Conservation (phyloP, 495 filamentous ascomycete genomes). For the Annulohypoxylon stygium region DNA sequence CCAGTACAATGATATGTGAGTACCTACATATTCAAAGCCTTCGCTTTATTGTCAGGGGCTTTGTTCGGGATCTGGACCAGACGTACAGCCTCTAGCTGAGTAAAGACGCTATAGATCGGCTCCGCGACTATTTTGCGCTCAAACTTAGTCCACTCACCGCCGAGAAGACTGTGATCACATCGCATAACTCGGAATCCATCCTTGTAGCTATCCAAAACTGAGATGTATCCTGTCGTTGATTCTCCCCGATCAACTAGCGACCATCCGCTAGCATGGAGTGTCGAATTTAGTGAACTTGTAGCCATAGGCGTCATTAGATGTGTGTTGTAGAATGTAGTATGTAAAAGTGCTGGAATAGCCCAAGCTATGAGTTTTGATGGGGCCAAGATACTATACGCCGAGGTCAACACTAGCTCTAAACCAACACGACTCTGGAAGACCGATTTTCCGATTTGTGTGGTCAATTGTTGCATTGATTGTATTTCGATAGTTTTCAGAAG, state of each 20-base stretch:
- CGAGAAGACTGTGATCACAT: conserved; percentile 93
- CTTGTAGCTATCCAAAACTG: conserved; percentile 80
- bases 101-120: conserved; percentile 92
- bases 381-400: conserved; percentile 71
- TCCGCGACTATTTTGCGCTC: conserved; percentile 71
- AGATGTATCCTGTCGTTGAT: conserved; percentile 90
- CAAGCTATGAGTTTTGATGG: conserved; percentile 76
- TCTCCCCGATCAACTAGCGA: conserved; percentile 82
- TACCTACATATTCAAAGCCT: conserved; percentile 85
- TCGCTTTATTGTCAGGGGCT: conserved; percentile 72
- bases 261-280: conserved; percentile 67
- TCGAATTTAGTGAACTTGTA: conserved; percentile 71
- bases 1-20: neutral
- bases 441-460: conserved; percentile 69
- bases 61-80: conserved; percentile 73
- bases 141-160: conserved; percentile 88
- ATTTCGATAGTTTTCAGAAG: conserved; percentile 73
- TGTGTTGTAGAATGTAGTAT: conserved; percentile 77
- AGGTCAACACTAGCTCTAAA: conserved; percentile 74
- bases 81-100: conserved; percentile 90
- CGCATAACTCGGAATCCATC: conserved; percentile 84
- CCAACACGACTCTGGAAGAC: conserved; percentile 77
- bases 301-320: conserved; percentile 71
- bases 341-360: conserved; percentile 75
- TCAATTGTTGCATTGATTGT: conserved; percentile 62